Base-by-base conservation (phyloP, 345 rosid species). In the Melastoma malabathricum region DNA sequence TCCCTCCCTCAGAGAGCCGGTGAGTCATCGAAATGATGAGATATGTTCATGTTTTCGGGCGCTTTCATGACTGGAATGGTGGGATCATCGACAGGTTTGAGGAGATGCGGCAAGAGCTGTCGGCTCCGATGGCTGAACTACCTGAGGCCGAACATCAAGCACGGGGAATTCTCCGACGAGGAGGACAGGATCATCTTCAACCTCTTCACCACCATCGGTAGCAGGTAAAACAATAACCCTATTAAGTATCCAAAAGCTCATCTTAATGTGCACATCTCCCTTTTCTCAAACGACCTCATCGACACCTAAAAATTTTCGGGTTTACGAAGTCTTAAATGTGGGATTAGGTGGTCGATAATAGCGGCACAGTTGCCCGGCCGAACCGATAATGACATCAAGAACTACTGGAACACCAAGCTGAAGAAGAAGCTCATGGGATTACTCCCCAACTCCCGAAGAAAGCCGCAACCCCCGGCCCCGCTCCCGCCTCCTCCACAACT, bases 1-100 rank as follows among this genome's bases (percentile, higher is more conserved):
- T 47, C 64, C 50, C 58, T 69, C 50, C 74, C 74, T 1, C 65
- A 61, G 27, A 61, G 54, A 54, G 65, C 59, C 8, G 59, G 65
- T 61, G 43, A 47, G n/a, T 43, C 15, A 22, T 54, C 22, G 22
- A 18, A 13, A 54, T 1, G 25, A 22, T 4, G 25, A 22, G 4
- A 4, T 22, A 4, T 22, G 25, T 4, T 22, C 2, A 4, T 22
- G 18, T 10, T 15, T n/a, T 6, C 0, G 0, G 0, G 2, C 6
- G 10, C 13, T 34, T 16, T 2, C 43, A n/a, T 1, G 18, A 17
- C n/a, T 4, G 10, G 10, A 14, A 9, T 6, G 23, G 14, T 13
- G 13, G 25, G 25, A 48, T 25, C 20, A 7, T 48, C 5, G 18
- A 7, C 54, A 59, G 63, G 63, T 27, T 50, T 59, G 31, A 59